Evolutionary conservation across 176 grass and related monocot genomes (phyloP).

Genomic region (Luzula sylvatica): DNA sequence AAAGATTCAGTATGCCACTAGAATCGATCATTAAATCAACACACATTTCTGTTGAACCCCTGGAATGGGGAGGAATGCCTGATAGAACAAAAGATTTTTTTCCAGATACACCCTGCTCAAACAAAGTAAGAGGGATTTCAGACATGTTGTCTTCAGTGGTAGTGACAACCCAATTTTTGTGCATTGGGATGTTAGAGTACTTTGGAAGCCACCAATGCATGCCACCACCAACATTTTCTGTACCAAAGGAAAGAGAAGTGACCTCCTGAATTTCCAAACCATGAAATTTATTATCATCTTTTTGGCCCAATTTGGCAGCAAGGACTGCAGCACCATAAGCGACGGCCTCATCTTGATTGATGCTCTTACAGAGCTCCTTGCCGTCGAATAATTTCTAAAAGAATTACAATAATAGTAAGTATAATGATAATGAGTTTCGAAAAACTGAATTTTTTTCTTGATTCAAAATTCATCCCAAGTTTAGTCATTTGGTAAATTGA

Average conservation of each 20-base stretch:
- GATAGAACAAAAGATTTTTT: conserved; percentile 34
- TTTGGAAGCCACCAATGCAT: conserved; percentile 59
- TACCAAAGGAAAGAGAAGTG: conserved; percentile 60
- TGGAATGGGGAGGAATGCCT: conserved; percentile 1
- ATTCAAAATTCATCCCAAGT: too few species aligned
- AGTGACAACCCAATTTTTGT: conserved; percentile 74
- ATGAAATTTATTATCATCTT: conserved; percentile 61
- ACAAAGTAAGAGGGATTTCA: conserved; percentile 63
- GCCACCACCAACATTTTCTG: conserved; percentile 59
- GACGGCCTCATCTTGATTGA: conserved; percentile 87
- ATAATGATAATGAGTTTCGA: too few species aligned
- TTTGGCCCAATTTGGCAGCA: conserved; percentile 57
- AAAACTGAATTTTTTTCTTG: too few species aligned
- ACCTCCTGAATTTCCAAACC: conserved; percentile 74
- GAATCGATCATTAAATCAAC: neutral
- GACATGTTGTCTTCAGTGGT: conserved; percentile 71
- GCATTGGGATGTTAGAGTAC: conserved; percentile 68
- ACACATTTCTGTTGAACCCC: neutral
- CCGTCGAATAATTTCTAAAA: conserved; percentile 12
- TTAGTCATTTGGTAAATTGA: too few species aligned
- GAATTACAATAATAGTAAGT: neutral
- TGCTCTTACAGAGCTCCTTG: conserved; percentile 90
- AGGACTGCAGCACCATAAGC: conserved; percentile 68
- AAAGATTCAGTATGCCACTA: conserved; percentile 3
- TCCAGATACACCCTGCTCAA: conserved; percentile 58